Conservation (phyloP, 2,329 filamentous ascomycete genomes). For the Scedosporium dehoogii region DNA sequence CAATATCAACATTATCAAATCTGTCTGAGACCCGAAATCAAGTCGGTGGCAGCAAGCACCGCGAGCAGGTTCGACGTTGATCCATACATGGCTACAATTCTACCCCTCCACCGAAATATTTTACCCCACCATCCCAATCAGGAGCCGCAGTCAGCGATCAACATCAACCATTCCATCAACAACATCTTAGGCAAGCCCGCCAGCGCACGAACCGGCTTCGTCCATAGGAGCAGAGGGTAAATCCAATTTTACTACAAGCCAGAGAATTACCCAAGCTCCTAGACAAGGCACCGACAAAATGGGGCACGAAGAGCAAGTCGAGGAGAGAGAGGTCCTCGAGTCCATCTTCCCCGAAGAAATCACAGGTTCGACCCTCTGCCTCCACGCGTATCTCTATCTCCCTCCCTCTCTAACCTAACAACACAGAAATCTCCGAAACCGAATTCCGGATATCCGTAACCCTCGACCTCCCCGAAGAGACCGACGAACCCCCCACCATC, state of each 20-base stretch:
- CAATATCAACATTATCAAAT: too few species aligned
- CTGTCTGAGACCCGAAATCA: too few species aligned
- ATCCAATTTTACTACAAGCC: too few species aligned
- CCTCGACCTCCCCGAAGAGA: conserved; percentile 64
- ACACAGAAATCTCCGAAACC: conserved; percentile 73
- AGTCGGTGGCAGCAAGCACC: too few species aligned
- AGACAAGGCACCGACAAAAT: conserved; percentile 28
- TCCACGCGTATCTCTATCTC: neutral
- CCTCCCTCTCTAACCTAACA: neutral
- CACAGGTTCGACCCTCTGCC: conserved; percentile 50
- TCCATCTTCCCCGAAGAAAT: conserved; percentile 99
- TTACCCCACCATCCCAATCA: neutral
- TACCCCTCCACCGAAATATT: neutral
- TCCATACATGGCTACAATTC: neutral
- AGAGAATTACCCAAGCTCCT: neutral
- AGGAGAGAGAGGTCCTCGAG: conserved; percentile 95
- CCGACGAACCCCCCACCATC: conserved; percentile 58
- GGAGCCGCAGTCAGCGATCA: neutral
- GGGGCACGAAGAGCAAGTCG: conserved; percentile 78
- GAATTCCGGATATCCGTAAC: conserved; percentile 79
- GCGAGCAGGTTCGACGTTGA: neutral
- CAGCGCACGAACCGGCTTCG: too few species aligned
- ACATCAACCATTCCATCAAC: neutral
- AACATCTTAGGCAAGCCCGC: neutral
- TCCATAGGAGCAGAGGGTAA: too few species aligned